Base-by-base conservation (phyloP, 805 yeast species). In the Aciculoconidium aculeatum region DNA sequence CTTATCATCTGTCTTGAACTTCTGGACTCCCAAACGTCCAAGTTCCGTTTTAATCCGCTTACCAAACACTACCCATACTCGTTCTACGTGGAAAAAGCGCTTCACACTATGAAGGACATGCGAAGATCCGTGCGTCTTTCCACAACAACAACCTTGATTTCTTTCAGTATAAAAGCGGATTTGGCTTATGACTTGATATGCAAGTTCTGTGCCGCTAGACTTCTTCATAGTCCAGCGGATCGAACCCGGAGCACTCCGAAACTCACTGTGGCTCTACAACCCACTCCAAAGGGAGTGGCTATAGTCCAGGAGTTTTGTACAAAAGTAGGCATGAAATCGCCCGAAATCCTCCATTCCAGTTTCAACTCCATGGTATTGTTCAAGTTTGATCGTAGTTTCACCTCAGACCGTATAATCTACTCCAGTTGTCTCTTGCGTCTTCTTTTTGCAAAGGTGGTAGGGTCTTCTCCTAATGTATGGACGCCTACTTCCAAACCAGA, bases 221-320 rank as follows among this genome's bases (percentile, higher is more conserved):
- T 85, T 2, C 41, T 86, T 7, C 95, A 86, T 48, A 71, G 74
- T 9, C 95, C 95, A 0, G 71, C 73, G 3, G 87, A 81, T 38
- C 60, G 90, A 43, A 85, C 95, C 0, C 49, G 81, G 23, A 39
- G 49, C 9, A 56, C 49, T 23, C 65, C 77, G 5, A 68, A 67
- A 28, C 55, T 45, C 0, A 59, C 55, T 4, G 58, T 64, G 0
- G 36, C 61, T 2, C 47, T 85, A 16, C 96, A 90, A 48, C 95
- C 95, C 4, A 85, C 96, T 0, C 87, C 96, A 0, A 90, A 90
- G 47, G 97, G 96, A 1, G 75, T 86, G 6, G 77, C 86, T 0
- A 46, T 85, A 0, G 53, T 88, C 2, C 75, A 73, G 28, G 59
- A 65, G 11, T 85, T 78, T 49, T 75, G 80, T 37, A 59, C 64